Evolutionary conservation across 2,329 filamentous ascomycete species (phyloP).

Genomic region (Cephalotrichum gorgonifer): DNA sequence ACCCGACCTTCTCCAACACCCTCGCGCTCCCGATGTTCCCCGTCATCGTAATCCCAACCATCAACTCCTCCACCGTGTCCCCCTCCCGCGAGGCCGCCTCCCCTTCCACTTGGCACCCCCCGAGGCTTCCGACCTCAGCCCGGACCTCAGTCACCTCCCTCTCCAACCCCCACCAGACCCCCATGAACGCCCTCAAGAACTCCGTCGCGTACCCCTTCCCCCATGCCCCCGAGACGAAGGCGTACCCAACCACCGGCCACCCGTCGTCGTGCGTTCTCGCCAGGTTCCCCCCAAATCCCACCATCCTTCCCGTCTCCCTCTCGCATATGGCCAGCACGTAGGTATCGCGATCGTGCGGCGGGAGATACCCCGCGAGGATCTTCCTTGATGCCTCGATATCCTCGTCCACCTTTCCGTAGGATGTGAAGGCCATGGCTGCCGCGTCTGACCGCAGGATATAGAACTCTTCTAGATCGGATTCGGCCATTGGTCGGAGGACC

Average conservation of each 20-base stretch:
- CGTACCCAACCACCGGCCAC: conserved; percentile 51
- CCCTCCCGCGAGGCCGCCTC: conserved; percentile 8
- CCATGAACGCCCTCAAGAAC: conserved; percentile 36
- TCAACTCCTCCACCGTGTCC: conserved; percentile 23
- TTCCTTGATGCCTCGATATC: conserved; percentile 30
- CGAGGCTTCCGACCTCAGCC: conserved; percentile 28
- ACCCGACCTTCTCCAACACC: conserved; percentile 47
- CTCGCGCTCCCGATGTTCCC: conserved; percentile 42
- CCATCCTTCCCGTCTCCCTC: conserved; percentile 34
- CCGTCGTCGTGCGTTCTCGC: conserved; percentile 24
- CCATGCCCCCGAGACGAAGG: conserved; percentile 43
- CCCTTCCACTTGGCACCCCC: conserved; percentile 3
- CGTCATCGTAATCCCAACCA: conserved; percentile 36
- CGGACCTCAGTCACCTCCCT: conserved; percentile 30
- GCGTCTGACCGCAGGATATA: conserved; percentile 43
- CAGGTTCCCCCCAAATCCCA: conserved; percentile 39
- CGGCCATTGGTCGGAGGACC: conserved; percentile 37
- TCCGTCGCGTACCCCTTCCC: conserved; percentile 47
- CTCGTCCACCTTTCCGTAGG: conserved; percentile 27
- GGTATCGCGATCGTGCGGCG: conserved; percentile 35
- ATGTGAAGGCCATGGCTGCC: conserved; percentile 54
- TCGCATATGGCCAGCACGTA: conserved; percentile 48
- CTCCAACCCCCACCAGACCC: conserved; percentile 37
- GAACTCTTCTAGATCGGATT: conserved; percentile 38
- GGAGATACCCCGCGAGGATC: conserved; percentile 29